phyloP scores from a whole-genome alignment of 2,329 filamentous ascomycete species.

The Arthroderma sp. region DNA sequence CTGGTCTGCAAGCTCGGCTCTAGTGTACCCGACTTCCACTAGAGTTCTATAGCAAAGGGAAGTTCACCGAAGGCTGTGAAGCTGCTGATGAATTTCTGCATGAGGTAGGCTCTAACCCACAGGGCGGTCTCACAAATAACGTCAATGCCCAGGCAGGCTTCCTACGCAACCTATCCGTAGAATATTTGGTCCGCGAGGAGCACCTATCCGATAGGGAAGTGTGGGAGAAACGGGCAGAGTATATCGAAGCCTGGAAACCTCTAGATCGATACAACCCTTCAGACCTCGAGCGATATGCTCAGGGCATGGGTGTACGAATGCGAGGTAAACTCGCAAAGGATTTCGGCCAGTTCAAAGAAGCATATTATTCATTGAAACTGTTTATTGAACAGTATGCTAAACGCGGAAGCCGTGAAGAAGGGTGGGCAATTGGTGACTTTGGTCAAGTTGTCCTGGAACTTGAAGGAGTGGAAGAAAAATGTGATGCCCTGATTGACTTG shows the following conservation, averaged over 20 bases:
- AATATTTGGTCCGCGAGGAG: slow-evolving; percentile 1
- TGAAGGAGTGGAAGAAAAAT: neutral
- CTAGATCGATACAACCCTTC: slow-evolving; percentile 6
- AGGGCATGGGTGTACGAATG: slow-evolving; percentile 8
- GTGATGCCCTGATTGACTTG: neutral
- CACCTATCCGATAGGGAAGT: slow-evolving; percentile 1
- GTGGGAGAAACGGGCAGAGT: slow-evolving; percentile 5
- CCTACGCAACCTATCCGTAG: neutral
- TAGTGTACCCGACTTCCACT: slow-evolving; percentile 6
- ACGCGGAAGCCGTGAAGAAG: slow-evolving; percentile 7
- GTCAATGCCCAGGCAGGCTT: slow-evolving; percentile 6
- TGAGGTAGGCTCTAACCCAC: neutral
- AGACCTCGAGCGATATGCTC: slow-evolving; percentile 4
- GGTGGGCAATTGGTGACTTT: slow-evolving; percentile 8
- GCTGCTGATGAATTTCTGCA: slow-evolving; percentile 3
- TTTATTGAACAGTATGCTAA: slow-evolving; percentile 9
- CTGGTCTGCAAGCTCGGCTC: slow-evolving; percentile 5
- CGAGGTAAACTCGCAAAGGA: slow-evolving; percentile 8
- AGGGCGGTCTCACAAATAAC: neutral
- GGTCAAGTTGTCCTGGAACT: slow-evolving; percentile 7
- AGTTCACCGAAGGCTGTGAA: slow-evolving; percentile 6
- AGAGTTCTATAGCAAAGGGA: slow-evolving; percentile 6
- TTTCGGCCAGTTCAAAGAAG: slow-evolving; percentile 7
- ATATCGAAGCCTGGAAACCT: slow-evolving; percentile 7
- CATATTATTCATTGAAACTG: slow-evolving; percentile 6